These are phyloP conservation scores for Trichoderma breve DNA, from an alignment of 2,329 filamentous ascomycete species.

Conservation along the genomic window DNA sequence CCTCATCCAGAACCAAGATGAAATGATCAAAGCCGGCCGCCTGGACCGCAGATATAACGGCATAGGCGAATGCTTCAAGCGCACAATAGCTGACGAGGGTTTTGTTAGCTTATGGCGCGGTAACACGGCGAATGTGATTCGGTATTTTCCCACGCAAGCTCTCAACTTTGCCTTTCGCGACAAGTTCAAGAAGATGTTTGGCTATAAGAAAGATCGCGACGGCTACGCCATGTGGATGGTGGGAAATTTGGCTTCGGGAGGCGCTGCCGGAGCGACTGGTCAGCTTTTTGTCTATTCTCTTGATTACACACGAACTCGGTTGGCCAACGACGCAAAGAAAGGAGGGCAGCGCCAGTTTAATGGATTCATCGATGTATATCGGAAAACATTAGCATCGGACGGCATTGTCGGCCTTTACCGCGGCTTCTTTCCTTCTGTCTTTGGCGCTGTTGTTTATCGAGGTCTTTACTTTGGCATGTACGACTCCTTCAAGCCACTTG, in stretches of 20 bases:
- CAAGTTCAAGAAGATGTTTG: background rate
- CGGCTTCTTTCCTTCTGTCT: background rate
- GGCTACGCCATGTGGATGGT: conserved; percentile 1
- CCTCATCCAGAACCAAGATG: conserved; percentile 15
- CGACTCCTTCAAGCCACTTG: conserved; percentile 1
- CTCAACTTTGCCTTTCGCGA: conserved; percentile 12
- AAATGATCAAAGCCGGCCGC: conserved; percentile 6
- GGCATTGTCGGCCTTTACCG: conserved; percentile 11
- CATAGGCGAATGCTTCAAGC: conserved; percentile 4
- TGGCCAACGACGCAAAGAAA: conserved; percentile 4
- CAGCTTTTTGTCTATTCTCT: conserved; percentile 13
- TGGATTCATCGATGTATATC: background rate
- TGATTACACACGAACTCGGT: background rate
- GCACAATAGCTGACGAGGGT: background rate
- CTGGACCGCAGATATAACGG: background rate
- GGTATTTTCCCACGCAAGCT: conserved; percentile 8
- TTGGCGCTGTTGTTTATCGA: background rate
- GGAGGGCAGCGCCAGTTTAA: background rate
- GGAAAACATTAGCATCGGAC: background rate
- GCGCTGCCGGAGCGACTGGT: background rate
- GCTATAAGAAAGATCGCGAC: conserved; percentile 3
- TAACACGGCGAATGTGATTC: conserved; percentile 2
- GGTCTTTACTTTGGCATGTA: conserved; percentile 11
- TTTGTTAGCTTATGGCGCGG: conserved; percentile 3
- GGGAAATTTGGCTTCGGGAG: background rate